phyloP scores from a whole-genome alignment of 2,329 filamentous ascomycete genomes.

The Capronia epimyces region DNA sequence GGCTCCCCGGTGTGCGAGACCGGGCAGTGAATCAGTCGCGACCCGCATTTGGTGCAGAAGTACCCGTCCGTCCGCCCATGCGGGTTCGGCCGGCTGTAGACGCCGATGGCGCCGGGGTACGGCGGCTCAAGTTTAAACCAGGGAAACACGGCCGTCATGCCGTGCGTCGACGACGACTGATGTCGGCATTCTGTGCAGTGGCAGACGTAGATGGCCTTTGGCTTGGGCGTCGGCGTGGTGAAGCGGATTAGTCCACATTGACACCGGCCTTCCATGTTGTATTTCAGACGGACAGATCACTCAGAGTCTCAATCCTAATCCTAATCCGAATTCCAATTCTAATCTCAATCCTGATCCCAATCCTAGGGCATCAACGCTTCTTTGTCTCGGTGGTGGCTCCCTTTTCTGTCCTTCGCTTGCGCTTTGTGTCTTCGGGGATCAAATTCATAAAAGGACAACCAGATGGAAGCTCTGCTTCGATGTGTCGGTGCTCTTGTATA shows the following conservation, averaged over 20 bases:
- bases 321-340: too few relatives aligned
- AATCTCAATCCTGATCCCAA: too few relatives aligned
- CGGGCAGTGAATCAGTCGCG: constrained; percentile 53
- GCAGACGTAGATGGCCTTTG: constrained; percentile 64
- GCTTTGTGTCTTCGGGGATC: too few relatives aligned
- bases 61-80: constrained; percentile 53
- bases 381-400: too few relatives aligned
- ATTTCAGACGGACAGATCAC: not conserved
- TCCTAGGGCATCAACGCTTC: too few relatives aligned
- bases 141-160: constrained; percentile 65
- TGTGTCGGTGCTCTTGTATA: too few relatives aligned
- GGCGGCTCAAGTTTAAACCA: constrained; percentile 29
- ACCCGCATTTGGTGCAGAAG: constrained; percentile 63
- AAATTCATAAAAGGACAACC: too few relatives aligned
- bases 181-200: constrained; percentile 60
- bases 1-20: constrained; percentile 43
- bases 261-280: constrained; percentile 54
- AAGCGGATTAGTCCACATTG: constrained; percentile 63
- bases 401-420: too few relatives aligned
- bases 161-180: constrained; percentile 54
- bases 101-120: constrained; percentile 7
- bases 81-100: constrained; percentile 21
- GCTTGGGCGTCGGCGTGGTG: constrained; percentile 55
- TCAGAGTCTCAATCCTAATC: too few relatives aligned
- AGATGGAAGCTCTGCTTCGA: too few relatives aligned